Evolutionary conservation across 306 rosid species (phyloP).

Genomic region (Dryas alaskensis): DNA sequence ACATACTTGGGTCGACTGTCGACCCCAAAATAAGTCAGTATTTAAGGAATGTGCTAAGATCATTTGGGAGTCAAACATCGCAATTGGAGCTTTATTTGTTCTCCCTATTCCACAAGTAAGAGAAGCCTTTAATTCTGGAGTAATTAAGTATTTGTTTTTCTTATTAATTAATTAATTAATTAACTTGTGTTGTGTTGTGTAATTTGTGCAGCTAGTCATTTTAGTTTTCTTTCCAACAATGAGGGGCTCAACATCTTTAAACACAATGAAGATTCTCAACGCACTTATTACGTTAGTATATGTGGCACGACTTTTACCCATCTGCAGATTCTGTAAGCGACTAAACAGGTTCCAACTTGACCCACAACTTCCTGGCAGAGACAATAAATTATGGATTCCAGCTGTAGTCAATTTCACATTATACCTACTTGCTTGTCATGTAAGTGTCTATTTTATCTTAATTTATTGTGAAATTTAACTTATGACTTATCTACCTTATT

Average conservation of each 20-base stretch:
- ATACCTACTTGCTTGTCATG: no score
- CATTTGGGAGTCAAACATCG: background rate
- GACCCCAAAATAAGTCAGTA: no score
- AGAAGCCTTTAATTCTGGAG: no score
- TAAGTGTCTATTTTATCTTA: background rate
- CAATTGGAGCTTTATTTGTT: slow-evolving; percentile 12
- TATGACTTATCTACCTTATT: no score
- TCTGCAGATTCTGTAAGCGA: slow-evolving; percentile 10
- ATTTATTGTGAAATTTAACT: no score
- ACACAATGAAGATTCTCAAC: background rate
- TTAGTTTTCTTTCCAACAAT: background rate
- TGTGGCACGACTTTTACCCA: slow-evolving; percentile 17
- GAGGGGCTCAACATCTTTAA: slow-evolving; percentile 11
- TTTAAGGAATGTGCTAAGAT: no score
- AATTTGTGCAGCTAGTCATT: slow-evolving; percentile 22
- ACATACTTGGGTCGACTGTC: no score
- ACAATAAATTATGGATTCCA: no score
- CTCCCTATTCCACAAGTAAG: slow-evolving; percentile 31
- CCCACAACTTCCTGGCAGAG: background rate
- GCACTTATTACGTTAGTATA: slow-evolving; percentile 14
- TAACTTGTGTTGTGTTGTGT: no score
- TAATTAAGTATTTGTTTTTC: no score
- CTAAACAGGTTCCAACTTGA: background rate
- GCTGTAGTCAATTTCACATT: no score
- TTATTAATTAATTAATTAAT: background rate